Base-by-base conservation (phyloP, 331 rosid species). In the Cucumis variabilis region DNA sequence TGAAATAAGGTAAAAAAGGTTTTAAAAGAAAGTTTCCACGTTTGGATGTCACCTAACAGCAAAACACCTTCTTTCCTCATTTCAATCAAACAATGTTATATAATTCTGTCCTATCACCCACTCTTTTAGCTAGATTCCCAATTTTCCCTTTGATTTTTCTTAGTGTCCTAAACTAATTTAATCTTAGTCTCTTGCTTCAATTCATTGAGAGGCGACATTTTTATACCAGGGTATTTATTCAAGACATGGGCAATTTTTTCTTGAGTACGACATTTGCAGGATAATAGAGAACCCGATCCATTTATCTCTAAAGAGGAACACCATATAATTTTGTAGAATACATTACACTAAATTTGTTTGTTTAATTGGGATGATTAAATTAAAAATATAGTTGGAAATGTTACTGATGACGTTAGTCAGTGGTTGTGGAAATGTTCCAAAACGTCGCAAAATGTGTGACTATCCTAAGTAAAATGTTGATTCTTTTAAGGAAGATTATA, bases 11-110 rank as follows among this genome's bases (percentile, higher is more conserved):
- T 79, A 48, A 46, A 48, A 76, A 23, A 68, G 8, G 15, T 51
- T 78, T 78, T n/a, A n/a, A 37, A 81, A 30, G 21, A 46, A 53
- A 53, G 21, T 67, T 50, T 84, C 46, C 87, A 85, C 87, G 87
- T 85, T 85, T 85, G 80, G 87, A 68, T 85, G 87, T 85, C 87
- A 63, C 87, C 87, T 27, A 85, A 85, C 87, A 71, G 78, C 87
- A 85, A 85, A 81, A 71, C 87, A 85, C 46, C 46, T 6, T 27
- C 78, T 69, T 68, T 48, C 87, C n/a, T 71, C 28, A 69, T 85
- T 81, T 81, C 85, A 81, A 81, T 60, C 85, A 58, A 58, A 81
- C 85, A 77, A 77, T 77, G 83, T 77, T 77, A n/a, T 46, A 46
- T 75, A 23, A 75, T 37, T 41, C 58, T 75, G 60, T 75, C 82